Conservation (phyloP, 2,329 filamentous ascomycete genomes). For the Calonectria henricotiae region DNA sequence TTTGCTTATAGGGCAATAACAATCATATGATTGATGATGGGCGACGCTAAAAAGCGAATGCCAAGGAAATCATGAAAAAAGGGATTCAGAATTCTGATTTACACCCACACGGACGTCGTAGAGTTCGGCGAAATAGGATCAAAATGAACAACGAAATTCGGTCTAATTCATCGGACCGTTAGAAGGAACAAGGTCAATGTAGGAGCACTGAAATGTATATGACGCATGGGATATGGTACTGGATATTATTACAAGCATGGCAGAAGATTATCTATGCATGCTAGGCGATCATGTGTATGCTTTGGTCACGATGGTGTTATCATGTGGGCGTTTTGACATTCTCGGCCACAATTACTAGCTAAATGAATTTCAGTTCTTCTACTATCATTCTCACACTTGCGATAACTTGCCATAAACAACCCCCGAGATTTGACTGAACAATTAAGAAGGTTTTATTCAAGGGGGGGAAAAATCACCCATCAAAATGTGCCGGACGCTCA, state of each 20-base stretch:
- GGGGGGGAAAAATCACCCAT: background rate
- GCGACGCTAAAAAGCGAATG: background rate
- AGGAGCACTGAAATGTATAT: background rate
- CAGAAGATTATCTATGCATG: too few relatives aligned
- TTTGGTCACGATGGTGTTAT: too few relatives aligned
- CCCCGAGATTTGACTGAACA: too few relatives aligned
- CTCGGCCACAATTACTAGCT: too few relatives aligned
- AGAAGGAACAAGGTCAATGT: background rate
- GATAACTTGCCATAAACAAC: too few relatives aligned
- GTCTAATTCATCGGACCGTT: background rate
- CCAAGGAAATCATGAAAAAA: background rate
- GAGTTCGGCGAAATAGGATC: background rate
- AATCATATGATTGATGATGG: background rate
- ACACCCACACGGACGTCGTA: background rate
- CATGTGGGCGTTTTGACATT: too few relatives aligned
- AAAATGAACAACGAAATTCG: background rate
- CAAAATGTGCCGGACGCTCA: constrained; percentile 5
- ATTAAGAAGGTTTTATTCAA: background rate
- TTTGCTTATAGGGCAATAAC: background rate
- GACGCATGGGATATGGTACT: background rate
- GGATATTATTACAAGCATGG: too few relatives aligned
- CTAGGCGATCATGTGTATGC: too few relatives aligned
- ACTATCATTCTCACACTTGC: background rate
- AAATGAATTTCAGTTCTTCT: too few relatives aligned
- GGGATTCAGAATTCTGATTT: background rate